These are phyloP conservation scores for Talaromyces verruculosus DNA, from an alignment of 2,329 filamentous ascomycete species.

Conservation along the genomic window DNA sequence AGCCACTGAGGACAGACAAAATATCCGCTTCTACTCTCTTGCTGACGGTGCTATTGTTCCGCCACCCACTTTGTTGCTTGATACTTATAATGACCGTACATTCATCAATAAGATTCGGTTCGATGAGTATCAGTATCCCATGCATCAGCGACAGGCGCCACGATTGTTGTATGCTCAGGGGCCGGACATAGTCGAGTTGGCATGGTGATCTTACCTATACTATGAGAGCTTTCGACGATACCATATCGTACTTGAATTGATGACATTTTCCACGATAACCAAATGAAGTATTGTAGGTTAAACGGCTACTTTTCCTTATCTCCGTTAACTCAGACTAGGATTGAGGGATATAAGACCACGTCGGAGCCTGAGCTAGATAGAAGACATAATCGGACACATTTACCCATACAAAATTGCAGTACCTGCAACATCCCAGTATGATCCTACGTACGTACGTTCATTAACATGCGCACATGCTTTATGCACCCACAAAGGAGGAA, in stretches of 20 bases:
- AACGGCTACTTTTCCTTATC: neutral
- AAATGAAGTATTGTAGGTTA: neutral
- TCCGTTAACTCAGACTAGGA: neutral
- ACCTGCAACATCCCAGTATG: neutral
- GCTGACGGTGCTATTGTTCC: conserved; percentile 35
- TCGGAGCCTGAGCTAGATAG: neutral
- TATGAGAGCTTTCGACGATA: neutral
- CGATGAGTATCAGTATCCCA: conserved; percentile 30
- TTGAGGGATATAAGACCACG: neutral
- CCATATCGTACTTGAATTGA: neutral
- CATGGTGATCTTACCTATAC: conserved; percentile 29
- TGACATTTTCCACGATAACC: neutral
- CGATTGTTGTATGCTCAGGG: conserved; percentile 37
- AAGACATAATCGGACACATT: neutral
- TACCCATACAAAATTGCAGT: neutral
- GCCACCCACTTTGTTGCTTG: conserved; percentile 29
- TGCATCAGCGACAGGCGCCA: conserved; percentile 32
- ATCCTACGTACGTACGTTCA: neutral
- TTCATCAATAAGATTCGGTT: conserved; percentile 36
- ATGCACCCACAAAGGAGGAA: neutral
- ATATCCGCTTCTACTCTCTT: conserved; percentile 41
- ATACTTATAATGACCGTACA: conserved; percentile 26
- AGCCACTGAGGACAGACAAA: conserved; percentile 36
- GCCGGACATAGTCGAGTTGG: conserved; percentile 40
- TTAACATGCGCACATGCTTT: neutral